Conservation (phyloP, 305 asterid genomes). For the Fraxinus sp. region DNA sequence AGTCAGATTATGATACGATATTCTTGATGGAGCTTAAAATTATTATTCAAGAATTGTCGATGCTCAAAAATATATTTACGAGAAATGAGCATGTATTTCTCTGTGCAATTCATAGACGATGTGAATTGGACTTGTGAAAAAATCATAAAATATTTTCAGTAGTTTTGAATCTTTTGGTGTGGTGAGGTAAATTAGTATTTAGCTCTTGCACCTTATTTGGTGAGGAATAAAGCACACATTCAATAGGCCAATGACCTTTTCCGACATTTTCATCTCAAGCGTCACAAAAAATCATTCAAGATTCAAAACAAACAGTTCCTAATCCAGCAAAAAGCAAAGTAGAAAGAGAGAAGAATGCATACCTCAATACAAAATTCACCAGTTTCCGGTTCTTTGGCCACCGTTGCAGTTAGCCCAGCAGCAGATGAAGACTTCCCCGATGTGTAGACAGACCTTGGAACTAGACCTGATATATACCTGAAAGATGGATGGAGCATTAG, state of each 20-base stretch:
- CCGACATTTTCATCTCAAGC: background rate
- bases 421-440: slow-evolving; percentile 98
- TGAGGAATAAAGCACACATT: background rate
- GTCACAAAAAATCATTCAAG: background rate
- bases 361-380: slow-evolving; percentile 99
- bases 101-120: slow-evolving; percentile 33
- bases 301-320: background rate
- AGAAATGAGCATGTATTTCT: background rate
- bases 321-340: background rate
- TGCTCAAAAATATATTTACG: background rate
- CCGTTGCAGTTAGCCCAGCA: slow-evolving; percentile 97
- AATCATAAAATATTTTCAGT: background rate
- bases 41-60: background rate
- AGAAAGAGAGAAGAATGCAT: slow-evolving; percentile 5
- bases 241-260: background rate
- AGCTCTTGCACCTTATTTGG: background rate
- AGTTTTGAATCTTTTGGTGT: background rate
- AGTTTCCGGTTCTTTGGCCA: slow-evolving; percentile 98
- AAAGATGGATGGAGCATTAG: slow-evolving; percentile 20
- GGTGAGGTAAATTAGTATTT: background rate
- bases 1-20: background rate
- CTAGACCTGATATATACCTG: slow-evolving; percentile 82
- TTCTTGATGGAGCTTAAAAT: background rate
- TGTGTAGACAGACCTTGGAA: slow-evolving; percentile 94
- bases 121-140: background rate